Evolutionary conservation across 2,329 filamentous ascomycete species (phyloP).

Genomic region (Cladosporium phlei): DNA sequence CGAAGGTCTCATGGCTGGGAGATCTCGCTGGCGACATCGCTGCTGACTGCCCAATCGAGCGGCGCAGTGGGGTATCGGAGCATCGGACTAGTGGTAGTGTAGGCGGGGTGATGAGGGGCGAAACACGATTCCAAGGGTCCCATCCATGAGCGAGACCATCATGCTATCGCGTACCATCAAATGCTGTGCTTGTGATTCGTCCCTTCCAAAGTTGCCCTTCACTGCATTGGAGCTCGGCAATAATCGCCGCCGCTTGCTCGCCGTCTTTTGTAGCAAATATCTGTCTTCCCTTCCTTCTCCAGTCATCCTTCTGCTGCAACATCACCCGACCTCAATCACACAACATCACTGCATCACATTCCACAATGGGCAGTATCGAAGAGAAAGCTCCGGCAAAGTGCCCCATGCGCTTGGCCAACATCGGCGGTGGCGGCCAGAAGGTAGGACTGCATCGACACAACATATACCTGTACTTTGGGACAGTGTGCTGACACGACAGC

Average conservation of each 20-base stretch:
- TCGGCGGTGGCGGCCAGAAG: constrained; percentile 52
- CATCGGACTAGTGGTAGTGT: too few species aligned
- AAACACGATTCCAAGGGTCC: too few species aligned
- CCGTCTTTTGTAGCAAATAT: background rate
- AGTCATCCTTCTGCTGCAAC: background rate
- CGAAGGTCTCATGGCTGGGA: too few species aligned
- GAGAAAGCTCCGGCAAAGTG: constrained; percentile 22
- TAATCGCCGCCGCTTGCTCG: background rate
- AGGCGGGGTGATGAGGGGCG: too few species aligned
- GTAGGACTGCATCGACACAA: constrained; percentile 44
- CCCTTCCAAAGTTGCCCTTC: too few species aligned
- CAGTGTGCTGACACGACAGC: constrained; percentile 50
- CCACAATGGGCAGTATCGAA: constrained; percentile 12
- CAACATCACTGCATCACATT: background rate
- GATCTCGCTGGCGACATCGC: too few species aligned
- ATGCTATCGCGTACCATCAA: too few species aligned
- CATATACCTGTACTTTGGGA: too few species aligned
- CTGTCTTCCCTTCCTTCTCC: background rate
- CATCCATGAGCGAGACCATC: too few species aligned
- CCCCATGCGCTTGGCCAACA: constrained; percentile 28
- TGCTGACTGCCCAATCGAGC: too few species aligned
- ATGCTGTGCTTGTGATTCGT: too few species aligned
- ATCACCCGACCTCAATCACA: background rate
- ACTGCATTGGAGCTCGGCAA: constrained; percentile 6
- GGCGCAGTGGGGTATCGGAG: too few species aligned